Evolutionary conservation across 495 filamentous ascomycete species (phyloP), one percentile per base, ranked within the genome.

Genomic region (Aspergillus funiculosus): DNA sequence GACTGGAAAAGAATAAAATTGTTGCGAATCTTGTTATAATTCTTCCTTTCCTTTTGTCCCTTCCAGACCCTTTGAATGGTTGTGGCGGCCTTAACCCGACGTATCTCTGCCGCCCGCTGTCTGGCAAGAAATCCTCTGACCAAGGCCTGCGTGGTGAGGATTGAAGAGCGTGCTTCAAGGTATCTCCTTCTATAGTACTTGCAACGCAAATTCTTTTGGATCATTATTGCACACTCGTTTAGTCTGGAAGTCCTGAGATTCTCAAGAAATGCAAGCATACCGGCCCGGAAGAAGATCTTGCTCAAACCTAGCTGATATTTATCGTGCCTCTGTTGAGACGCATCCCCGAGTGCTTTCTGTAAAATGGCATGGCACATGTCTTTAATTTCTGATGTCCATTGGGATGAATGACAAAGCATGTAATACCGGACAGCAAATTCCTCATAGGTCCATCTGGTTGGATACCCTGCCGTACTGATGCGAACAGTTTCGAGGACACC

Each of bases 271-370:
- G 92, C 92, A 52, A 99, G 83, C 92, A 99, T 99, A 57, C 92
- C 92, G 20, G 92, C 92, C 32, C 92, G 81, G 79, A 99, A 99
- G 68, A 99, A 99, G 50, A 97, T 95, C 72, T 99, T 99, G 21
- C 89, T 96, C 57, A 96, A 71, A 57, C 92, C 92, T 35, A 97
- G 72, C 61, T 99, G 92, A 61, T 96, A 99, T 67, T 91, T 97
- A 64, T 95, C 90, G 32, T 86, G 75, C 38, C 88, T 89, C 52
- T 89, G 81, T 39, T 82, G 81, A 34, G 77, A 87, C 32, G 78
- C 75, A 52, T 81, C 78, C 17, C 91, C 94, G 22, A 99, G 77
- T n/a, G 89, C 91, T 63, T 86, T 89, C 20, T 76, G 83, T 34
- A 99, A 67, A 55, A 99, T 99, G 22, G 83, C 83, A 60, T 94